Evolutionary conservation across 768 basidiomycete species (phyloP).

Genomic region (Hemileccinum rubropunctum): DNA sequence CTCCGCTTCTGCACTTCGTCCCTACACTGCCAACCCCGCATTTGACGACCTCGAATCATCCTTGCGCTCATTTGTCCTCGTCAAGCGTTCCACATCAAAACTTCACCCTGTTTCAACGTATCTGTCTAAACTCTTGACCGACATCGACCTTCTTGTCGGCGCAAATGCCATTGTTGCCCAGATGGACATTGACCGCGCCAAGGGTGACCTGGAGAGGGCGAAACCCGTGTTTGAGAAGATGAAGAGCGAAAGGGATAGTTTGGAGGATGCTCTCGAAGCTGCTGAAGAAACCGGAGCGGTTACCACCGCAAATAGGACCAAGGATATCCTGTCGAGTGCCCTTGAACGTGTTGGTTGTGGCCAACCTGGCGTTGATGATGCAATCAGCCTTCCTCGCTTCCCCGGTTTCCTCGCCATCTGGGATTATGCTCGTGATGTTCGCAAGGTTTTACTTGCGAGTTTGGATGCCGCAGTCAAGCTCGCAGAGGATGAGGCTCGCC

Average conservation of each 20-base stretch:
- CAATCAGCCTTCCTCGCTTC: slow-evolving; percentile 68
- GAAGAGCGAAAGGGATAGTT: slow-evolving; percentile 62
- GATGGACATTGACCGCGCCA: slow-evolving; percentile 69
- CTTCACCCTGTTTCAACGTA: slow-evolving; percentile 92
- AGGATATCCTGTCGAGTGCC: slow-evolving; percentile 58
- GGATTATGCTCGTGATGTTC: slow-evolving; percentile 84
- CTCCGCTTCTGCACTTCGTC: slow-evolving; percentile 70
- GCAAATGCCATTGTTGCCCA: slow-evolving; percentile 88
- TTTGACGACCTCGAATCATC: slow-evolving; percentile 90
- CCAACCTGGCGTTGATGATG: slow-evolving; percentile 55
- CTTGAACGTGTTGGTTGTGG: slow-evolving; percentile 78
- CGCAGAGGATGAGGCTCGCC: slow-evolving; percentile 82
- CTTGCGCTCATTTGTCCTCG: slow-evolving; percentile 90
- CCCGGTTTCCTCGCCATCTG: slow-evolving; percentile 80
- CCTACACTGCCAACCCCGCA: slow-evolving; percentile 60
- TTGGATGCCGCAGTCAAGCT: slow-evolving; percentile 76
- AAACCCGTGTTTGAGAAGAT: slow-evolving; percentile 90
- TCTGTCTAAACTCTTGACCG: slow-evolving; percentile 83
- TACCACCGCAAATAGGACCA: slow-evolving; percentile 52
- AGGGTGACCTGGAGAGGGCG: slow-evolving; percentile 59
- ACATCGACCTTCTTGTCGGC: slow-evolving; percentile 82
- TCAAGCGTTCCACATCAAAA: slow-evolving; percentile 95
- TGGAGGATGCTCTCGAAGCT: slow-evolving; percentile 76
- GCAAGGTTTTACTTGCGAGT: slow-evolving; percentile 70
- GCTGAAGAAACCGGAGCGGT: slow-evolving; percentile 75